Evolutionary conservation across 2,329 filamentous ascomycete genomes (phyloP), one percentile per base, ranked within the genome.

Genomic region (Pleurostoma richardsiae): DNA sequence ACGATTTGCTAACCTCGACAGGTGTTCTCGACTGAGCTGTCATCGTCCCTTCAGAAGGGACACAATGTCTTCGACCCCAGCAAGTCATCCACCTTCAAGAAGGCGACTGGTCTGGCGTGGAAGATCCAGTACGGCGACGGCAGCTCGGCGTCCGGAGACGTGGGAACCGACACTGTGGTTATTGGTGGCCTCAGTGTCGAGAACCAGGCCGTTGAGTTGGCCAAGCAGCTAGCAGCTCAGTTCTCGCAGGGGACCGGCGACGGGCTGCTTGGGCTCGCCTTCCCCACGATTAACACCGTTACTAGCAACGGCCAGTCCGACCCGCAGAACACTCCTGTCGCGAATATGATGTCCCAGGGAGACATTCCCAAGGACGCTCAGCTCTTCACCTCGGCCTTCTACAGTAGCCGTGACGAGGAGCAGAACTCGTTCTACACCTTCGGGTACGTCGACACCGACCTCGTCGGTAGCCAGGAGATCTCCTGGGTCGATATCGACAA

Each of bases 341-440:
- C 85, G 56, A 88, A 85, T 67, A 83, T 88, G 80, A 83, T 86
- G 49, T 49, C 58, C n/a, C 64, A 68, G 55, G 51, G 61, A 1
- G 64, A 67, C 59, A 50, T 80, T 63, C 71, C 76, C 4, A 64
- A 71, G 41, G 67, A 68, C 1, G 59, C 73, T 2, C 71, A 80
- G 57, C 70, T 87, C 5, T 87, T 87, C 65, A 86, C 83, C 0
- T 79, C 74, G 26, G 81, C 81, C 47, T 72, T 87, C 41, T 81
- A 81, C 52, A 73, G 75, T 54, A 69, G 73, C 64, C 68, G 74
- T 41, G 78, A 83, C 56, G 64, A 72, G 45, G 59, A 67, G 31
- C 53, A 59, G 40, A 63, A 73, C 49, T 78, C 75, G 0, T 89
- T 87, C 68, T 89, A 85, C 67, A 88, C 85, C 1, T 88, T 89